These are phyloP conservation scores for Rhizophagus clarus DNA, from an alignment of 192 early-diverging fungal species.

Conservation along the genomic window DNA sequence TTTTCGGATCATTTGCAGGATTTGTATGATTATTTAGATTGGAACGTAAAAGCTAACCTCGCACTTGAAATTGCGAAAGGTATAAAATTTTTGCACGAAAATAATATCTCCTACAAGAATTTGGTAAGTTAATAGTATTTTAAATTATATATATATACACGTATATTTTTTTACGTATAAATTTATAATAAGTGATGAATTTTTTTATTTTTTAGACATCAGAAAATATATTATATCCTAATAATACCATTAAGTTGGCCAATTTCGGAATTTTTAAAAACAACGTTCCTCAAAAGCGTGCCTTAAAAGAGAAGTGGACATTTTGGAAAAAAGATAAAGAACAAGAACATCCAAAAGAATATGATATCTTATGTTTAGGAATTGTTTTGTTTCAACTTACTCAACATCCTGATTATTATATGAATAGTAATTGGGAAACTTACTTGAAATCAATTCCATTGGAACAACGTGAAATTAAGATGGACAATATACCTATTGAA, in stretches of 20 bases:
- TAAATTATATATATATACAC: too few relatives aligned
- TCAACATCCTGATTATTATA: not conserved
- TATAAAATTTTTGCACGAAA: not conserved
- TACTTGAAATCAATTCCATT: not conserved
- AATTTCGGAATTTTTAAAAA: not conserved
- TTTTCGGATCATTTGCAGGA: not conserved
- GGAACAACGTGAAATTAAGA: not conserved
- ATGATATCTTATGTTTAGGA: not conserved
- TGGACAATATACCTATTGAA: not conserved
- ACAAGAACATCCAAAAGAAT: not conserved
- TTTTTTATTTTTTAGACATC: not conserved
- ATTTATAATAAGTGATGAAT: too few relatives aligned
- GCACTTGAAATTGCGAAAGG: not conserved
- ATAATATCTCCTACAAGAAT: not conserved
- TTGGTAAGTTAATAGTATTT: not conserved
- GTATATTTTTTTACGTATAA: too few relatives aligned
- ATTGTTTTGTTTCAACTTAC: not conserved
- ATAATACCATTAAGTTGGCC: not conserved
- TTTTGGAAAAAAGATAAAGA: not conserved
- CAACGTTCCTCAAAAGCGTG: not conserved
- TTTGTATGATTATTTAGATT: not conserved
- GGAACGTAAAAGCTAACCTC: not conserved
- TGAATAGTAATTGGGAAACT: not conserved
- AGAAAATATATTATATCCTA: not conserved
- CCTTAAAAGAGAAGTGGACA: not conserved